Conservation (phyloP, 2,329 filamentous ascomycete species). For the Diaporthe sp. region DNA sequence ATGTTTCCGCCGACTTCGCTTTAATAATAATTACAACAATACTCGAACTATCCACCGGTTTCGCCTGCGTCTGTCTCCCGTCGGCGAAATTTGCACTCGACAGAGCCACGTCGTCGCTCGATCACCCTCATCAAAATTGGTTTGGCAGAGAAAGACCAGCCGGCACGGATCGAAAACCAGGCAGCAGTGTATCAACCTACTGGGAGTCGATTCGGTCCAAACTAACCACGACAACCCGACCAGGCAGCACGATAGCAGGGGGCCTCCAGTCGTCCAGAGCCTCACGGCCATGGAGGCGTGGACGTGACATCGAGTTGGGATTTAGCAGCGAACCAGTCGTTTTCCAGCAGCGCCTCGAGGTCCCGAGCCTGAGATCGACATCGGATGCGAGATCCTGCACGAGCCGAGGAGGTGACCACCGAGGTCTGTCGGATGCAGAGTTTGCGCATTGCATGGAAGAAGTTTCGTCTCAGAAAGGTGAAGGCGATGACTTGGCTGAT, state of each 20-base stretch:
- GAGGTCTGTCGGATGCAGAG: slow-evolving; percentile 7
- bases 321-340: slow-evolving; percentile 19
- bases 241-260: slow-evolving; percentile 8
- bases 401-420: slow-evolving; percentile 7
- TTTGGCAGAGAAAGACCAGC: background rate
- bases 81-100: slow-evolving; percentile 42
- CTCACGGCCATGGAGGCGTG: background rate
- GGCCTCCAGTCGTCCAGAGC: background rate
- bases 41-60: slow-evolving; percentile 46
- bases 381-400: slow-evolving; percentile 9
- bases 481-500: background rate
- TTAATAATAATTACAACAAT: slow-evolving; percentile 22
- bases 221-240: slow-evolving; percentile 10
- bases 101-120: background rate
- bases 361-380: slow-evolving; percentile 33
- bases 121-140: background rate
- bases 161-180: background rate
- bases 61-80: slow-evolving; percentile 48
- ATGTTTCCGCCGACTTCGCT: slow-evolving; percentile 14
- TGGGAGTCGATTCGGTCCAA: slow-evolving; percentile 24
- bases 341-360: slow-evolving; percentile 32
- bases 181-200: background rate
- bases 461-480: background rate
- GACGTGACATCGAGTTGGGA: slow-evolving; percentile 8
- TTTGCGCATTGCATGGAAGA: slow-evolving; percentile 10